Conservation (phyloP, 345 rosid species). For the Syzygium aromaticum region DNA sequence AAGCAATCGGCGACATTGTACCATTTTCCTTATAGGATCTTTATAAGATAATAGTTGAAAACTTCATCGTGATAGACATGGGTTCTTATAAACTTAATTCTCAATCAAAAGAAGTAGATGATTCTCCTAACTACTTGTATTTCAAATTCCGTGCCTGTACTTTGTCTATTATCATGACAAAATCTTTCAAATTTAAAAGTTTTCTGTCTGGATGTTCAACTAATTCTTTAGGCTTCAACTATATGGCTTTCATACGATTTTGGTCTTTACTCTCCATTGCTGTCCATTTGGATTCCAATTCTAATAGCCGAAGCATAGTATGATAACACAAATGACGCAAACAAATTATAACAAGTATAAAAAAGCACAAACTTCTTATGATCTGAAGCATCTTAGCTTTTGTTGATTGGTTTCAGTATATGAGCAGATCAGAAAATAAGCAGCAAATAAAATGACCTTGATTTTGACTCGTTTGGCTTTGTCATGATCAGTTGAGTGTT, state of each 20-base stretch:
- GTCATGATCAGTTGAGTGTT: background rate
- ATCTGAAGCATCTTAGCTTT: background rate
- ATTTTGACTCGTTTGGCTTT: background rate
- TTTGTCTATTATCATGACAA: background rate
- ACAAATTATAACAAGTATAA: background rate
- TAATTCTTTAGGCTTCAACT: background rate
- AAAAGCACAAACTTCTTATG: background rate
- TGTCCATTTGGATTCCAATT: background rate
- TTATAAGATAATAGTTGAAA: background rate
- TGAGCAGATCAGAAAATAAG: background rate
- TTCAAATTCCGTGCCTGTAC: background rate
- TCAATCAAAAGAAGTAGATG: background rate
- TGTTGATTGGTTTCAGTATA: background rate
- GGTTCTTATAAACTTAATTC: background rate
- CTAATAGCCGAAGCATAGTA: background rate
- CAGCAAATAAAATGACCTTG: background rate
- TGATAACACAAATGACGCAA: background rate
- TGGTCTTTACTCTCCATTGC: background rate
- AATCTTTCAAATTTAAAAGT: background rate
- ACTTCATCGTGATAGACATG: background rate
- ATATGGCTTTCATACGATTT: background rate
- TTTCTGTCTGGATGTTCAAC: background rate
- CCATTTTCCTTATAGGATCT: background rate
- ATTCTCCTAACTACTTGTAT: background rate
- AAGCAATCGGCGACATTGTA: background rate